A percentile compares a stretch with the other conserved stretches of the same genome.
phyloP scores from a whole-genome alignment of 345 rosid genomes.

The Mallotus nudiflorus region DNA sequence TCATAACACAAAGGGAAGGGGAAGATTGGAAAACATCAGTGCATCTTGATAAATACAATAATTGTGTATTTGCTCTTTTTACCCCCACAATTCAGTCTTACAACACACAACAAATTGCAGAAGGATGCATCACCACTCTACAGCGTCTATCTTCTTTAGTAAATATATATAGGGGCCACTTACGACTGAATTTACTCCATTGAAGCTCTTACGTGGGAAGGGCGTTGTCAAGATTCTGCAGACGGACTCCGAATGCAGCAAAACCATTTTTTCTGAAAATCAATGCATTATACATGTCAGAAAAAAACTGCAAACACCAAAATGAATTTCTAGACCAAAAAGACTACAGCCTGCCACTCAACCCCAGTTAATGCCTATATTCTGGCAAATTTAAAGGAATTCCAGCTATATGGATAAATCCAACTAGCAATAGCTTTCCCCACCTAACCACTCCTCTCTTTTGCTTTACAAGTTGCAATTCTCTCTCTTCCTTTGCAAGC shows the following conservation, averaged over 20 bases:
- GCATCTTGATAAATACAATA: slow-evolving; percentile 41
- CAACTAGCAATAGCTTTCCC: too few species aligned
- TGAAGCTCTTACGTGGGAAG: slow-evolving; percentile 31
- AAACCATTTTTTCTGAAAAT: slow-evolving; percentile 85
- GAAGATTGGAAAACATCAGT: slow-evolving; percentile 23
- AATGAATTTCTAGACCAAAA: not conserved
- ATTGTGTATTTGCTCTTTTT: slow-evolving; percentile 32
- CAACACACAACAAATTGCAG: slow-evolving; percentile 46
- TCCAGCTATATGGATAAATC: not conserved
- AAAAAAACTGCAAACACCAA: slow-evolving; percentile 1
- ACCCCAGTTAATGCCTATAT: not conserved
- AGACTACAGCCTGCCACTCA: not conserved
- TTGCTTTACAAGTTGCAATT: not conserved
- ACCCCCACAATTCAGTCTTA: slow-evolving; percentile 47
- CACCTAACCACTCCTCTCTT: too few species aligned
- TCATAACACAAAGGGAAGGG: slow-evolving; percentile 23
- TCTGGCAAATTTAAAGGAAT: not conserved
- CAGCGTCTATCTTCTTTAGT: slow-evolving; percentile 45
- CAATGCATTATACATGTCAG: slow-evolving; percentile 17
- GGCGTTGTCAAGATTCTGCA: slow-evolving; percentile 58
- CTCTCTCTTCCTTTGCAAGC: not conserved
- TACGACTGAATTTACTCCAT: slow-evolving; percentile 34
- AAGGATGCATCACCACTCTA: slow-evolving; percentile 38
- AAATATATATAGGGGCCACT: slow-evolving; percentile 42
- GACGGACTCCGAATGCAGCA: slow-evolving; percentile 78